Base-by-base conservation (phyloP, 2,329 filamentous ascomycete genomes). In the Ramularia endophylla region DNA sequence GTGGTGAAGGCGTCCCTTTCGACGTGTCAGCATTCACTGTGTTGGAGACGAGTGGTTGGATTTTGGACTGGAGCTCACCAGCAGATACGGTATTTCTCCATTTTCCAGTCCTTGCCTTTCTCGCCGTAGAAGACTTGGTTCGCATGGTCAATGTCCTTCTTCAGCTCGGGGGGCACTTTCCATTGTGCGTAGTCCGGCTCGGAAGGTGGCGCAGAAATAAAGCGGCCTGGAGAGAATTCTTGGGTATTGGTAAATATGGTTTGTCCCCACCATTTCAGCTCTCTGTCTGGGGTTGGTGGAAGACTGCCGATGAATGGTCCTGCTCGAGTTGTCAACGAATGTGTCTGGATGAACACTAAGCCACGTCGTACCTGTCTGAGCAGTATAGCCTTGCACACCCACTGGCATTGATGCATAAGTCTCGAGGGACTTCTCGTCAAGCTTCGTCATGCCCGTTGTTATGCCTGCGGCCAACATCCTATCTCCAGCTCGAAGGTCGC, bases 1-100 rank as follows among this genome's bases (percentile, higher is more conserved):
- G 76, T 71, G 0, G 78, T 80, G 52, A 82, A 76, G 8, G 78
- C 80, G 48, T 83, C 80, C 80, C 80, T 83, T 40, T 4, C 30
- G 5, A 27, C 4, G 11, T 12, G 4, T 16, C 13, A 33, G 28
- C n/a, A 9, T n/a, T n/a, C n/a, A n/a, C n/a, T n/a, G n/a, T n/a
- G n/a, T n/a, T n/a, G n/a, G n/a, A n/a, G n/a, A n/a, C n/a, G n/a
- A n/a, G n/a, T n/a, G n/a, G 7, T 9, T 17, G 9, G 3, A 4
- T 17, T 15, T 32, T 17, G 17, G 17, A 13, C 27, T 11, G 38
- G 15, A 27, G 13, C 73, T 60, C 60, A 82, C 80, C 80, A 84
- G 70, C 80, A 83, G 44, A 83, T 77, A 5, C 80, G 71, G 54
- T 81, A 73, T 54, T 80, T 76, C 41, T 73, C 72, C 60, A 80